Evolutionary conservation across 805 yeast genomes (phyloP).

Genomic region (Lipomyces yamadae): DNA sequence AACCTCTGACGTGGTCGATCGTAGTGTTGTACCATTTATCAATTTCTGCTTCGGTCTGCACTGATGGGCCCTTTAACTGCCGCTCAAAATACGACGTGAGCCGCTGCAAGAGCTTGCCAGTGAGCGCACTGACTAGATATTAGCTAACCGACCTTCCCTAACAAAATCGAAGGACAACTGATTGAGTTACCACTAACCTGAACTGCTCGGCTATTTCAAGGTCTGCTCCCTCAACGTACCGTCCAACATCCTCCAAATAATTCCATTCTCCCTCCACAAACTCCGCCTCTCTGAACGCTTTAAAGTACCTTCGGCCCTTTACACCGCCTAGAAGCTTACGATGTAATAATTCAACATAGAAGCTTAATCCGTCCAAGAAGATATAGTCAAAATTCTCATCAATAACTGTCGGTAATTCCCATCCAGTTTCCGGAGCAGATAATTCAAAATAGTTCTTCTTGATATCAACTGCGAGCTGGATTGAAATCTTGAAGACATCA

Average conservation of each 20-base stretch:
- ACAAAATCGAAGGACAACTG: background rate
- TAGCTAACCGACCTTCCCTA: background rate
- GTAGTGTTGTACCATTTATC: conserved; percentile 56
- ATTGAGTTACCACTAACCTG: conserved; percentile 35
- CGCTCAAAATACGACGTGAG: conserved; percentile 70
- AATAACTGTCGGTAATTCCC: conserved; percentile 71
- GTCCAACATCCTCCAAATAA: conserved; percentile 75
- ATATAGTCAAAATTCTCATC: conserved; percentile 69
- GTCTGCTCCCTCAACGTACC: conserved; percentile 78
- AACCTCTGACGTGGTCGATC: conserved; percentile 49
- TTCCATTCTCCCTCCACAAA: conserved; percentile 83
- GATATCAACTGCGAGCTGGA: conserved; percentile 73
- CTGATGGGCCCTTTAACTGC: conserved; percentile 68
- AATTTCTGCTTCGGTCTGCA: conserved; percentile 49
- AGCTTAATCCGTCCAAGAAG: conserved; percentile 73
- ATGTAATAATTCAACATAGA: conserved; percentile 70
- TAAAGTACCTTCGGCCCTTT: conserved; percentile 62
- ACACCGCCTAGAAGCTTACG: conserved; percentile 80
- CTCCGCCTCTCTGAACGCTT: conserved; percentile 90
- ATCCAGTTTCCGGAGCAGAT: conserved; percentile 58
- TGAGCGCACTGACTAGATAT: conserved; percentile 48
- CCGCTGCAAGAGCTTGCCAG: conserved; percentile 69
- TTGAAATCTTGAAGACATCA: conserved; percentile 78
- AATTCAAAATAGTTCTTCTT: conserved; percentile 68
- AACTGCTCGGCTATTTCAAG: conserved; percentile 80